Conservation (phyloP, 73 alveolate species). For the Paramecium biaurelia region DNA sequence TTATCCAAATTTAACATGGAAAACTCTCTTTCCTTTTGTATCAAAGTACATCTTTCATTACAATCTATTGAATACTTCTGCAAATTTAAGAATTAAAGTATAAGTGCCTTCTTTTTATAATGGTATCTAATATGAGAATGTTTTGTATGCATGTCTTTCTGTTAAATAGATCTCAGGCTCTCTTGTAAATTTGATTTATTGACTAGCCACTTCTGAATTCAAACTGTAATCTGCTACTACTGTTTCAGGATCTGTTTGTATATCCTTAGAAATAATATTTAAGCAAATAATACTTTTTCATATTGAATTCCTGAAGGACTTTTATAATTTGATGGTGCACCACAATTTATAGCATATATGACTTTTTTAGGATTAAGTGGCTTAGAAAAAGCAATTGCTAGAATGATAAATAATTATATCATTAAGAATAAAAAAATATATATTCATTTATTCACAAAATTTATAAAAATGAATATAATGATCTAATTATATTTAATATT, state of each 20-base stretch:
- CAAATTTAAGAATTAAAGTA: conserved; percentile 74
- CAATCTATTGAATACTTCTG: conserved; percentile 59
- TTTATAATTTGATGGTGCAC: conserved; percentile 58
- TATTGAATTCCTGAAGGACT: conserved; percentile 46
- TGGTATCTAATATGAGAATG: conserved; percentile 69
- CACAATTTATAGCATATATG: conserved; percentile 67
- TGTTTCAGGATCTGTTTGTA: conserved; percentile 56
- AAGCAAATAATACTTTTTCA: neutral
- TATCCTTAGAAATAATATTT: neutral
- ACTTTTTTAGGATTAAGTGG: conserved; percentile 66
- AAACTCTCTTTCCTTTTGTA: conserved; percentile 69
- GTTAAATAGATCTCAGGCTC: conserved; percentile 76
- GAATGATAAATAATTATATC: neutral
- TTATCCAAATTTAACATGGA: conserved; percentile 75
- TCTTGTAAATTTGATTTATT: conserved; percentile 68
- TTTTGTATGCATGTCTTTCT: conserved; percentile 73
- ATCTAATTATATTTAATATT: too few relatives aligned
- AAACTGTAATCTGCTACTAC: conserved; percentile 56
- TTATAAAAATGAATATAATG: too few relatives aligned
- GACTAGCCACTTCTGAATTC: conserved; percentile 44
- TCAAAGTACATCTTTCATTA: conserved; percentile 68
- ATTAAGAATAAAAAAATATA: neutral
- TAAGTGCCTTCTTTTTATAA: conserved; percentile 70
- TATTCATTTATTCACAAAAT: neutral
- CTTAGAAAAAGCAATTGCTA: neutral